Evolutionary conservation across 2,329 filamentous ascomycete genomes (phyloP).

Genomic region (Tympanopsis confertula): DNA sequence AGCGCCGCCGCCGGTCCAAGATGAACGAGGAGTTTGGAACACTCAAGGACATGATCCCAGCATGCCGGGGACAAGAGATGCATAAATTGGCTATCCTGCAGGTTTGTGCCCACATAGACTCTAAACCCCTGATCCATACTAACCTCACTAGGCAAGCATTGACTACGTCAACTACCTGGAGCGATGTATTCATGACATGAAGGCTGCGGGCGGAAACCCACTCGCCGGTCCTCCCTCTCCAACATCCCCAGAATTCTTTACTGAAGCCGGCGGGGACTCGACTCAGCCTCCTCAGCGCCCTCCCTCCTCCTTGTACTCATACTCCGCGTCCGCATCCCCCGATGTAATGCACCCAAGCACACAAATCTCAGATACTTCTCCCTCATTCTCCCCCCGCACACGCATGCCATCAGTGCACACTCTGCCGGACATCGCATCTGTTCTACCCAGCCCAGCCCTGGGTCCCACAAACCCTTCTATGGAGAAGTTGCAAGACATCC

Average conservation of each 20-base stretch:
- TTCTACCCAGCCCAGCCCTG: not conserved
- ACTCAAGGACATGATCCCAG: constrained; percentile 88
- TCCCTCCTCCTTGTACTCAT: no score
- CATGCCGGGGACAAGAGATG: constrained; percentile 83
- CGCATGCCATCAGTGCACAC: not conserved
- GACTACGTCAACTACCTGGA: constrained; percentile 93
- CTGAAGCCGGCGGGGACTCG: not conserved
- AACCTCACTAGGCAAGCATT: constrained; percentile 63
- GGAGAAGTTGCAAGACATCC: not conserved
- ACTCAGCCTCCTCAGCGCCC: no score
- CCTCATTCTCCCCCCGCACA: not conserved
- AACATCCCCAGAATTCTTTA: not conserved
- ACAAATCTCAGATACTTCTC: not conserved
- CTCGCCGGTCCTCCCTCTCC: not conserved
- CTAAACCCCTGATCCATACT: not conserved
- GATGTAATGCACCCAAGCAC: not conserved
- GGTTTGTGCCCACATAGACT: constrained; percentile 37
- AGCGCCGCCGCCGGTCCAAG: constrained; percentile 78
- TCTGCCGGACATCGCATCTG: not conserved
- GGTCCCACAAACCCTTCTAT: not conserved
- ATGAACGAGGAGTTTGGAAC: constrained; percentile 98
- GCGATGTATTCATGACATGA: constrained; percentile 72
- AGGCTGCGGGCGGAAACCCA: constrained; percentile 26
- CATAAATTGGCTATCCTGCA: constrained; percentile 93
- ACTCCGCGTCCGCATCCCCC: not conserved